A percentile compares a stretch with the other conserved stretches of the same genome.
These are phyloP conservation scores for Cladosporium sp. DNA, from an alignment of 2,329 filamentous ascomycete species.

Conservation along the genomic window DNA sequence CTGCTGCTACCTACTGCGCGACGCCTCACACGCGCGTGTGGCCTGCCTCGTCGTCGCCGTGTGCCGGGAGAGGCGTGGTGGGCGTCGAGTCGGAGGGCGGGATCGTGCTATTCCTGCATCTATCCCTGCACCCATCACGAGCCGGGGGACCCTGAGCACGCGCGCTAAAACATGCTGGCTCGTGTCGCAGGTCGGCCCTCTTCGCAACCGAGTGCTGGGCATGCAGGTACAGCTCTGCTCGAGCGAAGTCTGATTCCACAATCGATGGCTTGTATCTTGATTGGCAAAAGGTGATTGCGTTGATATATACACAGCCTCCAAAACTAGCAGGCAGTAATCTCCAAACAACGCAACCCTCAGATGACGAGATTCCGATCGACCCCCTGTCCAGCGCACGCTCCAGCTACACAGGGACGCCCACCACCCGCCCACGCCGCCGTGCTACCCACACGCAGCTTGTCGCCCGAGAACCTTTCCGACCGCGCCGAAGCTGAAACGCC, in stretches of 20 bases:
- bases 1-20: too few relatives aligned
- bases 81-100: neutral
- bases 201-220: too few relatives aligned
- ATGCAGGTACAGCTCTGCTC: too few relatives aligned
- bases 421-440: neutral
- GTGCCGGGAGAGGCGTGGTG: too few relatives aligned
- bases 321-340: neutral
- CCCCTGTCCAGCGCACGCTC: neutral
- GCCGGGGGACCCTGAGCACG: neutral
- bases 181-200: neutral
- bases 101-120: neutral
- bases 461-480: conserved; percentile 3
- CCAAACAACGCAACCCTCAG: conserved; percentile 1
- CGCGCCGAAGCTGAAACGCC: too few relatives aligned
- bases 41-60: too few relatives aligned
- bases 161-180: neutral
- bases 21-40: too few relatives aligned
- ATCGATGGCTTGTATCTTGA: too few relatives aligned
- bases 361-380: conserved; percentile 6
- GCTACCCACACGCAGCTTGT: neutral
- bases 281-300: neutral
- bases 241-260: too few relatives aligned
- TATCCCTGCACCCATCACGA: conserved; percentile 5
- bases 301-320: neutral
- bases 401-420: neutral